Evolutionary conservation across 495 filamentous ascomycete genomes (phyloP).

Genomic region (Trichoderma parareesei): DNA sequence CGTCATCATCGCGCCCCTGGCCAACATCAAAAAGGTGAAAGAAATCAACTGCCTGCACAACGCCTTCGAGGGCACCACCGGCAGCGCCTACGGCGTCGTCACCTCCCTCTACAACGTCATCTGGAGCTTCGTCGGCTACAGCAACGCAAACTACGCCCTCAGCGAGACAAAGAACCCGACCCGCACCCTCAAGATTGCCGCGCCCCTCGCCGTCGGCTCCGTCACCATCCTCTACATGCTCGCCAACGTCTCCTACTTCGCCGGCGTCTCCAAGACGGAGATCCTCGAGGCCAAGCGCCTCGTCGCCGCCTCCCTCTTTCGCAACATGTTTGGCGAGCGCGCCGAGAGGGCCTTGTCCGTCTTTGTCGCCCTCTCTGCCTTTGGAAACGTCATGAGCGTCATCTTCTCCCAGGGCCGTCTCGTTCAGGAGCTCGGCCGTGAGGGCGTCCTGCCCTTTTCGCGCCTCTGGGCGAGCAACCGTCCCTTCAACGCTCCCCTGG

Average conservation of each 20-base stretch:
- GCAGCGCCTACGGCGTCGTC: slow-evolving; percentile 36
- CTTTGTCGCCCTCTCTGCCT: slow-evolving; percentile 63
- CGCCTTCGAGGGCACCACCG: slow-evolving; percentile 21
- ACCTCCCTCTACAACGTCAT: slow-evolving; percentile 42
- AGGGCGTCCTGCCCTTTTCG: slow-evolving; percentile 55
- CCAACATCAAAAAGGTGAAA: slow-evolving; percentile 21
- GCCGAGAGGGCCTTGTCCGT: slow-evolving; percentile 54
- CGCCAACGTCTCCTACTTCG: slow-evolving; percentile 56
- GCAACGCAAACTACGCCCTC: slow-evolving; percentile 44
- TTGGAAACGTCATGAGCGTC: slow-evolving; percentile 63
- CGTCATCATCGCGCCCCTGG: slow-evolving; percentile 45
- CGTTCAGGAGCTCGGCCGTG: slow-evolving; percentile 57
- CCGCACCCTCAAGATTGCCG: slow-evolving; percentile 54
- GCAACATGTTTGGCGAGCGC: slow-evolving; percentile 36
- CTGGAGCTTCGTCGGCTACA: slow-evolving; percentile 41
- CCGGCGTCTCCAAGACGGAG: slow-evolving; percentile 36
- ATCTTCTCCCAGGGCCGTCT: slow-evolving; percentile 63
- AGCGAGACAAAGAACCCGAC: slow-evolving; percentile 52
- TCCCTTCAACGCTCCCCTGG: slow-evolving; percentile 53
- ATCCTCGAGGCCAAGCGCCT: slow-evolving; percentile 40
- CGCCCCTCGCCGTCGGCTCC: slow-evolving; percentile 47
- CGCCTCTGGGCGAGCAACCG: slow-evolving; percentile 57
- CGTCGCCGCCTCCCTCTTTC: slow-evolving; percentile 40
- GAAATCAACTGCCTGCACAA: slow-evolving; percentile 18
- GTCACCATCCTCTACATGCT: slow-evolving; percentile 55